phyloP scores from a whole-genome alignment of 768 basidiomycete species.

The Termitomyces sp. region DNA sequence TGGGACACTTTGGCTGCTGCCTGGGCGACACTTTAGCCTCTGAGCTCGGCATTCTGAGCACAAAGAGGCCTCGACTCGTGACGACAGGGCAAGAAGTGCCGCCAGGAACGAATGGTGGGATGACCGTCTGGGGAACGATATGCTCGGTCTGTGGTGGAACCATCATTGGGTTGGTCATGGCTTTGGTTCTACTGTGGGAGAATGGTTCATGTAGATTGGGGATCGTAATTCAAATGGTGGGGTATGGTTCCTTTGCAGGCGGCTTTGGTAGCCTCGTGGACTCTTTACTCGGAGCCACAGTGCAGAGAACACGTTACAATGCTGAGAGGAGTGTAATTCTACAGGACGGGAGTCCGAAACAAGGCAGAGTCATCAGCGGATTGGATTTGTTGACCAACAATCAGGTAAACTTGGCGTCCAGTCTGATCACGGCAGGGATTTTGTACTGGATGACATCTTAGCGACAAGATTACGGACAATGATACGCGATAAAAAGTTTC shows the following conservation, averaged over 20 bases:
- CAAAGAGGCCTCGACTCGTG: conserved; percentile 62
- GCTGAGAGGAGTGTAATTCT: conserved; percentile 54
- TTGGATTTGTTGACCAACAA: conserved; percentile 75
- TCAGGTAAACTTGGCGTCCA: conserved; percentile 49
- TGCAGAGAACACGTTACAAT: conserved; percentile 79
- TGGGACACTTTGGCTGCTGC: conserved; percentile 89
- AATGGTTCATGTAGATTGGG: conserved; percentile 45
- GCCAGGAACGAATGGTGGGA: conserved; percentile 87
- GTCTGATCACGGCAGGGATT: conserved; percentile 26
- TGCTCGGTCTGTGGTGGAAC: conserved; percentile 71
- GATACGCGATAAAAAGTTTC: neutral
- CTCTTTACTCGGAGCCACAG: conserved; percentile 80
- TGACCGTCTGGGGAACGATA: conserved; percentile 70
- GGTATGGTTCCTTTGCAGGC: conserved; percentile 64
- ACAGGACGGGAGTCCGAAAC: conserved; percentile 40
- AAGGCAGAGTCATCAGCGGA: conserved; percentile 47
- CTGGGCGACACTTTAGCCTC: conserved; percentile 91
- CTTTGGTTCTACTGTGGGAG: conserved; percentile 53
- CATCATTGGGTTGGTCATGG: conserved; percentile 62
- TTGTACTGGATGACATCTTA: conserved; percentile 21
- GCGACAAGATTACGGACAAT: neutral
- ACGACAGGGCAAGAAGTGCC: conserved; percentile 75
- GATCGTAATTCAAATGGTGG: conserved; percentile 40
- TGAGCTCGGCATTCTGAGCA: conserved; percentile 85
- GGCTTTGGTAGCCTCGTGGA: conserved; percentile 84